Evolutionary conservation across 1,139 yeast species (phyloP).

Genomic region (Meyerozyma smithsonii): DNA sequence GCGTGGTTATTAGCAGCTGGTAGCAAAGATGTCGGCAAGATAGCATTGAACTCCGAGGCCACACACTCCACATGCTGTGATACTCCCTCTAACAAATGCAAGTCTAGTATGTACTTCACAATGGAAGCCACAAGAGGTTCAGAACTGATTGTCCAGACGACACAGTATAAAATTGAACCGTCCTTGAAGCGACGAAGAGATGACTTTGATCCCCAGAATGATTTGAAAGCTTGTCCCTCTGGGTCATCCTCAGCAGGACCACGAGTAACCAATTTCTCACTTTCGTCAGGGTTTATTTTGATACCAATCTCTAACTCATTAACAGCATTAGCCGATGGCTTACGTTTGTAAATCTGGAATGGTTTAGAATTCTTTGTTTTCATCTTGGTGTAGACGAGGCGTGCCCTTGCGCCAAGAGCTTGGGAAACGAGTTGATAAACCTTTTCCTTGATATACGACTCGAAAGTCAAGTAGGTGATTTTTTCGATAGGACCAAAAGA

Average conservation of each 20-base stretch:
- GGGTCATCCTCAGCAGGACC: constrained; percentile 73
- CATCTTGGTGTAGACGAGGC: constrained; percentile 37
- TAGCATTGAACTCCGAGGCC: constrained; percentile 40
- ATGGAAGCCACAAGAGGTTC: constrained; percentile 69
- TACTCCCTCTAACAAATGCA: constrained; percentile 53
- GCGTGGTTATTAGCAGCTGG: constrained; percentile 54
- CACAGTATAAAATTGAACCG: constrained; percentile 85
- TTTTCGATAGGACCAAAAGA: constrained; percentile 69
- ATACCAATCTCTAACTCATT: constrained; percentile 48
- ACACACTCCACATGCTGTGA: constrained; percentile 38
- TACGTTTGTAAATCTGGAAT: constrained; percentile 55
- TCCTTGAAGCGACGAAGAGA: constrained; percentile 88
- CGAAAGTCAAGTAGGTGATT: constrained; percentile 67
- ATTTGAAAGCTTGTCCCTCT: constrained; percentile 59
- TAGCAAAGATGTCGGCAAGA: constrained; percentile 57
- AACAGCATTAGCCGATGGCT: constrained; percentile 38
- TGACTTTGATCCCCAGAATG: constrained; percentile 86
- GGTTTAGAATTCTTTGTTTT: constrained; percentile 20
- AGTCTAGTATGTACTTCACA: constrained; percentile 54
- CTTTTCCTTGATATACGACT: constrained; percentile 58
- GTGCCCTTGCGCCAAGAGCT: constrained; percentile 67
- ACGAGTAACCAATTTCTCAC: constrained; percentile 76
- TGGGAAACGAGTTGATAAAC: constrained; percentile 52
- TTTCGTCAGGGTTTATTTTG: constrained; percentile 64
- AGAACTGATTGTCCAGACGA: constrained; percentile 65